These are phyloP conservation scores for Zanthoxylum bungeanum DNA, from an alignment of 345 rosid genomes.

Conservation along the genomic window DNA sequence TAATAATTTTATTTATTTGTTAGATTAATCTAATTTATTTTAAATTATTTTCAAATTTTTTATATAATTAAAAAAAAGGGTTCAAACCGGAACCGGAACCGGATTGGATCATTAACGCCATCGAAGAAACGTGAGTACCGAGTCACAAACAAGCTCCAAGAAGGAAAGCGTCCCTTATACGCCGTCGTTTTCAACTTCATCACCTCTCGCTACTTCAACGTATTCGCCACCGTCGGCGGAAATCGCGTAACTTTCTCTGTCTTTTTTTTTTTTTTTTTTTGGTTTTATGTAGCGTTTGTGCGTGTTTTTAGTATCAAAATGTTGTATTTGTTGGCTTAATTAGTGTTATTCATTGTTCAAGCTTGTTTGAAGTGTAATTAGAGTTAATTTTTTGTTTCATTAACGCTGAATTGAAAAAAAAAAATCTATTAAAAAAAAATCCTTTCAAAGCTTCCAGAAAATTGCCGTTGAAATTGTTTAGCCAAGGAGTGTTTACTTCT, in stretches of 20 bases:
- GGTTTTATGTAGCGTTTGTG: not conserved
- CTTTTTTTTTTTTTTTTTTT: not conserved
- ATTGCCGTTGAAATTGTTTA: not conserved
- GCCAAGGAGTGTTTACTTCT: not conserved
- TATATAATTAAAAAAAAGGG: too few species aligned
- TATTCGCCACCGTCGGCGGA: slow-evolving; percentile 94
- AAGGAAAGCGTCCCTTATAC: slow-evolving; percentile 89
- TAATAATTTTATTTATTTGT: too few species aligned
- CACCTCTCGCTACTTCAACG: slow-evolving; percentile 84
- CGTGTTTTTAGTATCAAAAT: not conserved
- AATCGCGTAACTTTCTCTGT: slow-evolving; percentile 49
- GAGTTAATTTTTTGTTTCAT: not conserved
- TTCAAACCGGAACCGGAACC: too few species aligned
- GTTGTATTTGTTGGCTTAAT: not conserved
- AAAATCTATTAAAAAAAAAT: not conserved
- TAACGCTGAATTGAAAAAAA: not conserved
- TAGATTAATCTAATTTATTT: too few species aligned
- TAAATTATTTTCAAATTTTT: too few species aligned
- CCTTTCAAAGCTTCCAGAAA: not conserved
- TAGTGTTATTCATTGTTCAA: not conserved
- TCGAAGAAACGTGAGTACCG: slow-evolving; percentile 77
- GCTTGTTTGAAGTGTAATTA: not conserved
- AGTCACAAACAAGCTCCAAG: slow-evolving; percentile 84
- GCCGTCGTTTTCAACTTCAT: slow-evolving; percentile 96
- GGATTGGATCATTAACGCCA: slow-evolving; percentile 68